Evolutionary conservation across 169 alveolate genomes (phyloP).

Genomic region (Babesia sp.): DNA sequence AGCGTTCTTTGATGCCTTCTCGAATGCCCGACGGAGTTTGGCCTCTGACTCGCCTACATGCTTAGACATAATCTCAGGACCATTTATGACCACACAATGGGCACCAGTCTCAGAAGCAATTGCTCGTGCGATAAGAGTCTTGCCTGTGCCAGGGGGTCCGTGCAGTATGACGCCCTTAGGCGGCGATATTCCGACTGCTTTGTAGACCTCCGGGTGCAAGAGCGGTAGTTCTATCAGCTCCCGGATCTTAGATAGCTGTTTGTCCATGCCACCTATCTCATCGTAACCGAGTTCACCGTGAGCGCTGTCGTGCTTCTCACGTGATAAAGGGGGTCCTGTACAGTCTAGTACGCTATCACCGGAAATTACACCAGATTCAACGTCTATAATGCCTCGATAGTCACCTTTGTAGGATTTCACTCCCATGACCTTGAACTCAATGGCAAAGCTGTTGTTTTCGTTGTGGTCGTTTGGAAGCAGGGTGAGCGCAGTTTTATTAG

Average conservation of each 20-base stretch:
- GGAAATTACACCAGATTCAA: constrained; percentile 55
- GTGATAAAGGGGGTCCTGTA: constrained; percentile 48
- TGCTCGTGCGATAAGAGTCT: constrained; percentile 82
- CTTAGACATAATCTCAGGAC: constrained; percentile 81
- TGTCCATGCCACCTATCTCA: constrained; percentile 79
- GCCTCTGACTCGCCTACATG: constrained; percentile 88
- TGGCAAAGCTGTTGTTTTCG: constrained; percentile 24
- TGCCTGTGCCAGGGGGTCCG: constrained; percentile 86
- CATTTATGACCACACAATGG: constrained; percentile 72
- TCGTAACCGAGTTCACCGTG: constrained; percentile 77
- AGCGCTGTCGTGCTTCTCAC: constrained; percentile 73
- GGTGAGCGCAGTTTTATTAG: constrained; percentile 7
- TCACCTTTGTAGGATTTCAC: constrained; percentile 35
- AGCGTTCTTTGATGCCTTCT: constrained; percentile 74
- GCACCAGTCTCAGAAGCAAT: constrained; percentile 83
- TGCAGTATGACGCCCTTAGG: constrained; percentile 83
- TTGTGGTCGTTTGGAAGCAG: constrained; percentile 28
- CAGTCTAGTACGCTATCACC: constrained; percentile 64
- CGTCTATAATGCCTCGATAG: constrained; percentile 50
- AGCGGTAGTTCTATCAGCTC: constrained; percentile 80
- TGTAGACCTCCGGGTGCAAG: constrained; percentile 77
- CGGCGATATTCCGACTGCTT: constrained; percentile 81
- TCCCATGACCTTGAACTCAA: constrained; percentile 72
- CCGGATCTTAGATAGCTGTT: constrained; percentile 76
- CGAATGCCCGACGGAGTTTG: constrained; percentile 79